These are phyloP conservation scores for Sphagnum tenellum DNA, from an alignment of 225 moss, liverwort and hornwort species.

Conservation along the genomic window DNA sequence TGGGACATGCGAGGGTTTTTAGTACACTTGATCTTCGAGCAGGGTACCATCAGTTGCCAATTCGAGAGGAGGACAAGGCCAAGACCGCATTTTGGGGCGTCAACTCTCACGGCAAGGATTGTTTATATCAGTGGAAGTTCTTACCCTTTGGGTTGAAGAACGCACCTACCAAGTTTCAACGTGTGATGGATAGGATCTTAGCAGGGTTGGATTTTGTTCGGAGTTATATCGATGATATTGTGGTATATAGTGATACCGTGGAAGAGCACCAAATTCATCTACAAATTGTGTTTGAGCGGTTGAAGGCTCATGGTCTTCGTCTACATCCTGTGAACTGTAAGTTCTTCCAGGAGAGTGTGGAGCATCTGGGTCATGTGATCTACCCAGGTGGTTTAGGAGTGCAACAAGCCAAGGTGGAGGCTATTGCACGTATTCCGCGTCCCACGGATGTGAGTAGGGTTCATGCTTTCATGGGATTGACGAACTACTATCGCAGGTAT, in stretches of 20 bases:
- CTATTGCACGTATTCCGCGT: neutral
- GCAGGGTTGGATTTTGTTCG: neutral
- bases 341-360: neutral
- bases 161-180: neutral
- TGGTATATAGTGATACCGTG: neutral
- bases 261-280: conserved; percentile 1
- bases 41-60: neutral
- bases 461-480: neutral
- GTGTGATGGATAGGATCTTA: neutral
- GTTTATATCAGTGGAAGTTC: conserved; percentile 1
- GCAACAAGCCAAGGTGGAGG: neutral
- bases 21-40: neutral
- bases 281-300: neutral
- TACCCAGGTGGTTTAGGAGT: neutral
- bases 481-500: conserved; percentile 1
- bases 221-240: conserved; percentile 7
- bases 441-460: neutral
- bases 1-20: neutral
- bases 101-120: neutral
- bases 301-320: neutral
- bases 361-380: neutral
- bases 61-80: neutral
- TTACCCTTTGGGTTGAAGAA: conserved; percentile 2
- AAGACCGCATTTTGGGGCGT: conserved; percentile 5
- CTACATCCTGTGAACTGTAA: neutral